These are phyloP conservation scores for Tylopilus sp. DNA, from an alignment of 1,284 basidiomycete species.

Conservation along the genomic window DNA sequence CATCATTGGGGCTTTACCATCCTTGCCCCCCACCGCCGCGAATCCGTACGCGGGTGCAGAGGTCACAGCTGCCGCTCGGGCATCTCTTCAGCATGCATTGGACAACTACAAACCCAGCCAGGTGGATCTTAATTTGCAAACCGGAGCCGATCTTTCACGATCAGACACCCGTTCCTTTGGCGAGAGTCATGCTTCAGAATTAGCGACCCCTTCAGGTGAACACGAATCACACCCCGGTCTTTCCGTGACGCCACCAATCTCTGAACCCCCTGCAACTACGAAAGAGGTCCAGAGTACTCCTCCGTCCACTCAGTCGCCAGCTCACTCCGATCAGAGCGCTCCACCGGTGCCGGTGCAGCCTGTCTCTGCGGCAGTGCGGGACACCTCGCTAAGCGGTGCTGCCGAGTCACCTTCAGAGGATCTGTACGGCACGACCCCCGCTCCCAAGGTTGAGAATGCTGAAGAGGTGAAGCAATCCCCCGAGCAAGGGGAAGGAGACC, in stretches of 20 bases:
- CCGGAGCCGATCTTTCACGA: constrained; percentile 55
- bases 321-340: constrained; percentile 55
- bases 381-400: constrained; percentile 12
- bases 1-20: constrained; percentile 59
- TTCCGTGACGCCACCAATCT: constrained; percentile 44
- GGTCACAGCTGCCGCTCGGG: constrained; percentile 64
- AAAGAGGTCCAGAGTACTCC: constrained; percentile 2
- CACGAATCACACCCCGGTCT: constrained; percentile 36
- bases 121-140: constrained; percentile 49
- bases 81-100: constrained; percentile 71
- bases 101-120: constrained; percentile 73
- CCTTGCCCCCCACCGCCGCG: constrained; percentile 54
- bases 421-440: constrained; percentile 31
- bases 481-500: constrained; percentile 38
- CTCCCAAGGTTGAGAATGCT: constrained; percentile 40
- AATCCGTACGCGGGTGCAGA: constrained; percentile 60
- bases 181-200: constrained; percentile 73
- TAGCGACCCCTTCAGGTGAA: constrained; percentile 38
- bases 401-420: constrained; percentile 27
- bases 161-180: constrained; percentile 79
- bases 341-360: constrained; percentile 45
- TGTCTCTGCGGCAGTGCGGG: constrained; percentile 37
- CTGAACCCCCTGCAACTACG: constrained; percentile 8
- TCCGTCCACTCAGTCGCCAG: constrained; percentile 33
- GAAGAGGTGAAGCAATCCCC: constrained; percentile 57